Conservation (phyloP, 129 eudicot genomes). For the Chrysanthemum lavandulifolium region DNA sequence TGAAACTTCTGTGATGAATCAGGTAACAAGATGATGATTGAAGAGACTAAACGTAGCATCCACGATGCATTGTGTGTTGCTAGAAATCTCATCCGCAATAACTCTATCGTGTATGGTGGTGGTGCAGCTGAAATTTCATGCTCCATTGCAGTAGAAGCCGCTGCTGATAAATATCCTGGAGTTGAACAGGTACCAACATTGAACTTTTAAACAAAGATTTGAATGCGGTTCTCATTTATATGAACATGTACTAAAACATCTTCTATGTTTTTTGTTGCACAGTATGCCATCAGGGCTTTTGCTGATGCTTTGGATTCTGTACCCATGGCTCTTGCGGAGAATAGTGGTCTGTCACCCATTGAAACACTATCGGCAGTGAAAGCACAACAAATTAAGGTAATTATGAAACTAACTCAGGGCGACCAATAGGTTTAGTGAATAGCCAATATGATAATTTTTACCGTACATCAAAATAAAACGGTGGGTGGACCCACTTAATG, state of each 20-base stretch:
- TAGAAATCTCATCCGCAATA: conserved; percentile 92
- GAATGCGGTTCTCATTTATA: conserved; percentile 8
- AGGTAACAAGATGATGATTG: conserved; percentile 99
- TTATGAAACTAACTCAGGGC: background rate
- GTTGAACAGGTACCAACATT: conserved; percentile 75
- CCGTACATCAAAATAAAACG: no score
- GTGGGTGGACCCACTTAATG: no score
- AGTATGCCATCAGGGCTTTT: conserved; percentile 98
- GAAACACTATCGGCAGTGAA: conserved; percentile 92
- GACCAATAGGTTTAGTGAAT: no score
- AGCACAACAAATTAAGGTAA: conserved; percentile 96
- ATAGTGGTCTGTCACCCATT: conserved; percentile 93
- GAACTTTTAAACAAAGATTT: background rate
- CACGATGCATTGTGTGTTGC: conserved; percentile 99
- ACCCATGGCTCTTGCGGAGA: conserved; percentile 99
- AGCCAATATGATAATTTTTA: no score
- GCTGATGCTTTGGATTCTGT: conserved; percentile 97
- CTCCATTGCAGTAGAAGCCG: conserved; percentile 97
- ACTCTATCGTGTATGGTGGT: conserved; percentile 96
- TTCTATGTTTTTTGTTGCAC: conserved; percentile 18
- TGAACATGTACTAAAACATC: background rate
- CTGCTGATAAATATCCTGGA: conserved; percentile 96
- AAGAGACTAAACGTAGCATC: conserved; percentile 94
- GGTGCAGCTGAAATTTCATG: conserved; percentile 97
- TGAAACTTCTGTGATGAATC: conserved; percentile 10